Conservation (phyloP, 352 stramenopile species). For the Phytophthora sp. region DNA sequence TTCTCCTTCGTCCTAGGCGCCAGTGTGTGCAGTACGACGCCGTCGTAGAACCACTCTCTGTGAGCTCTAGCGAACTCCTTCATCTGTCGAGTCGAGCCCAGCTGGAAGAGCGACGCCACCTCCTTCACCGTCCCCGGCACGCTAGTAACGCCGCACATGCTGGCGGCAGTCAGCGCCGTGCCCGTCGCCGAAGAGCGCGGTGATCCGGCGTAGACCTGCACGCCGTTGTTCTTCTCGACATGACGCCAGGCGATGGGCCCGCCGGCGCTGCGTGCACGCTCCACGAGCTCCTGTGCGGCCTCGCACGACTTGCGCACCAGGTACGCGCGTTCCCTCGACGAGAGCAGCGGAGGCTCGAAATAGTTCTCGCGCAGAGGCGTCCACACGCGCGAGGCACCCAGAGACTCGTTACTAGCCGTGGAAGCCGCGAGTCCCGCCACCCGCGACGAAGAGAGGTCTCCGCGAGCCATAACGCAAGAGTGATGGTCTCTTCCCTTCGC, state of each 20-base stretch:
- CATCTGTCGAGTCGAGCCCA: conserved; percentile 68
- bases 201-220: conserved; percentile 79
- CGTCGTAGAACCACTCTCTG: conserved; percentile 74
- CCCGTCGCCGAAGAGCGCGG: conserved; percentile 36
- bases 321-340: conserved; percentile 68
- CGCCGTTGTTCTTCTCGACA: conserved; percentile 75
- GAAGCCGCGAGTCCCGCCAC: conserved; percentile 11
- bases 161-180: conserved; percentile 40
- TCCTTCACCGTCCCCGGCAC: conserved; percentile 75
- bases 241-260: conserved; percentile 78
- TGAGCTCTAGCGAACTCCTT: conserved; percentile 68
- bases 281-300: conserved; percentile 78
- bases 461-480: conserved; percentile 23
- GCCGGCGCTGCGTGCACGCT: conserved; percentile 63
- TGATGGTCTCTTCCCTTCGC: conserved; percentile 23
- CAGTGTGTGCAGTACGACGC: conserved; percentile 75
- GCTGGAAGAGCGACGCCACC: conserved; percentile 74
- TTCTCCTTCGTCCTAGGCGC: conserved; percentile 69
- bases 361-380: conserved; percentile 78
- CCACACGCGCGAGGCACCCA: conserved; percentile 43
- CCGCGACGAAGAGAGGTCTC: conserved; percentile 31
- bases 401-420: conserved; percentile 7
- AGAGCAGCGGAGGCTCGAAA: conserved; percentile 76
- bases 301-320: conserved; percentile 85
- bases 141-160: conserved; percentile 83